A percentile compares a stretch with the other conserved stretches of the same genome.
These are phyloP conservation scores for Detonula confervacea DNA, from an alignment of 352 stramenopile species.

Conservation along the genomic window DNA sequence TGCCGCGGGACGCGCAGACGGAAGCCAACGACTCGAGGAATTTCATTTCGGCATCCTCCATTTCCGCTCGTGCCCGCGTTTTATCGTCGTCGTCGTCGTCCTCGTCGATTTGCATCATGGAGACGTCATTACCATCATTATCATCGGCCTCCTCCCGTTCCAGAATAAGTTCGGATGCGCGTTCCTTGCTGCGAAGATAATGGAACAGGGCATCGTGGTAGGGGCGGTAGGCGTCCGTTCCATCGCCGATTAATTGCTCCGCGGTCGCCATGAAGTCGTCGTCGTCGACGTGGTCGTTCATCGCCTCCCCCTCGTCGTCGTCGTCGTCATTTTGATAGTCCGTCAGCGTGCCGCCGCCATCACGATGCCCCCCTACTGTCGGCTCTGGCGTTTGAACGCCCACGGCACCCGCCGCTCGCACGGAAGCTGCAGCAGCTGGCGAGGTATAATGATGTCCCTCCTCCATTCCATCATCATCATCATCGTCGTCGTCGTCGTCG, in stretches of 20 bases:
- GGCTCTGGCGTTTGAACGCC: slow-evolving; percentile 38
- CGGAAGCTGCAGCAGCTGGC: no score
- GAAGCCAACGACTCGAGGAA: slow-evolving; percentile 45
- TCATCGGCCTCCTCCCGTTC: slow-evolving; percentile 4
- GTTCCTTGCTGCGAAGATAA: slow-evolving; percentile 47
- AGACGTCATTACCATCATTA: slow-evolving; percentile 3
- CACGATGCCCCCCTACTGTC: no score
- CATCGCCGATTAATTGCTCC: slow-evolving; percentile 19
- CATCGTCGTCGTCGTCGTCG: background rate
- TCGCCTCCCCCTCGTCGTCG: slow-evolving; percentile 28
- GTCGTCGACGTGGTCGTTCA: slow-evolving; percentile 1
- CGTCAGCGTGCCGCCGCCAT: background rate
- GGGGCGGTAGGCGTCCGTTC: slow-evolving; percentile 48
- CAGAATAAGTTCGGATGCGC: slow-evolving; percentile 4
- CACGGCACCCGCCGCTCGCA: no score
- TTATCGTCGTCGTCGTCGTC: slow-evolving; percentile 13
- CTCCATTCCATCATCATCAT: no score
- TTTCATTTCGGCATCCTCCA: slow-evolving; percentile 48
- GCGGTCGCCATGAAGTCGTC: background rate
- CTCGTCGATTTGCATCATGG: slow-evolving; percentile 37
- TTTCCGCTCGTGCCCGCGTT: background rate
- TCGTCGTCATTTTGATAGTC: slow-evolving; percentile 8
- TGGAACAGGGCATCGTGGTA: slow-evolving; percentile 58
- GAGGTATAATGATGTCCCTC: no score
- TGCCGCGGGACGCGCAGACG: slow-evolving; percentile 32